A percentile compares a stretch with the other conserved stretches of the same genome.
Conservation (phyloP, 805 yeast species). For the Candida takata region DNA sequence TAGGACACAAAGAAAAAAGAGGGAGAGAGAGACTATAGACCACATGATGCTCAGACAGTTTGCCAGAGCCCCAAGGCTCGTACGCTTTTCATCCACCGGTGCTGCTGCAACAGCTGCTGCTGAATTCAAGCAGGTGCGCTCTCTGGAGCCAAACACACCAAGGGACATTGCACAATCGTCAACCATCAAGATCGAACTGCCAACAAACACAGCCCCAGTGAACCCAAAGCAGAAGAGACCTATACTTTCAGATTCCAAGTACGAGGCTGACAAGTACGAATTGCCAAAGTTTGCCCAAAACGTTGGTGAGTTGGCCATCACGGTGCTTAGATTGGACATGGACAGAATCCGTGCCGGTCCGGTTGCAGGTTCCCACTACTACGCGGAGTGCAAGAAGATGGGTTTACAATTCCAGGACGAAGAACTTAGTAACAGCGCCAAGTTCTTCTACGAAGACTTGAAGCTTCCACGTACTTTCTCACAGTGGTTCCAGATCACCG, state of each 20-base stretch:
- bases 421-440: slow-evolving; percentile 63
- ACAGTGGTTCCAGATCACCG: slow-evolving; percentile 94
- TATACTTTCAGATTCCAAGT: slow-evolving; percentile 30
- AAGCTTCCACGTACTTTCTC: slow-evolving; percentile 80
- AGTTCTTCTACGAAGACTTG: slow-evolving; percentile 78
- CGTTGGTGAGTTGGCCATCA: slow-evolving; percentile 59
- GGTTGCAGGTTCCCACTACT: slow-evolving; percentile 83
- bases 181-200: slow-evolving; percentile 17
- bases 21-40: too few relatives aligned
- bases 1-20: too few relatives aligned
- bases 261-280: slow-evolving; percentile 30
- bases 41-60: background rate
- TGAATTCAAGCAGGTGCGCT: too few relatives aligned
- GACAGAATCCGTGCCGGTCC: slow-evolving; percentile 91
- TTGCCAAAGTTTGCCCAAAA: slow-evolving; percentile 45
- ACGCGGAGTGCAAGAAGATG: slow-evolving; percentile 80
- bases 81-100: background rate
- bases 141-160: slow-evolving; percentile 15
- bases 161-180: slow-evolving; percentile 22
- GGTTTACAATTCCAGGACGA: slow-evolving; percentile 73
- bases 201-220: slow-evolving; percentile 27
- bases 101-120: background rate
- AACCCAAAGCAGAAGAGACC: slow-evolving; percentile 28
- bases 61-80: background rate
- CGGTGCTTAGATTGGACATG: slow-evolving; percentile 71